A percentile compares a stretch with the other conserved stretches of the same genome.
Conservation (phyloP, 441 rosid species). For the Eutrema salsugineum region DNA sequence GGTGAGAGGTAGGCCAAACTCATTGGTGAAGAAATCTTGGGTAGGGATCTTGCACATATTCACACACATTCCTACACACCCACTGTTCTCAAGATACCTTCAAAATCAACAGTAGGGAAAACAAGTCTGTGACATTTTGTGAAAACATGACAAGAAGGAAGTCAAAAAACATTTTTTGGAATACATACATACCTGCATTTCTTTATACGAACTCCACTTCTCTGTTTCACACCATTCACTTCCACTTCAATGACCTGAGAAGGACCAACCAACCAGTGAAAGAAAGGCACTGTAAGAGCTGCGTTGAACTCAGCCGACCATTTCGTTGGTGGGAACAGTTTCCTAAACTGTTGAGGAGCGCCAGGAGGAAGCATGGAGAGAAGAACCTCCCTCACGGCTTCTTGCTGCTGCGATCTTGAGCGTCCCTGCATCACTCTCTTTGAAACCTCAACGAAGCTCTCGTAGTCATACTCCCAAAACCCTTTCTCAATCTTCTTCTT, state of each 20-base stretch:
- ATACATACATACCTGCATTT: constrained; percentile 93
- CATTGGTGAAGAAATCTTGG: constrained; percentile 96
- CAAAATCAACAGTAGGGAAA: background rate
- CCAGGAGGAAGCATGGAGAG: constrained; percentile 93
- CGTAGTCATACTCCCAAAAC: constrained; percentile 60
- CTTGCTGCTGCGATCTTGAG: constrained; percentile 67
- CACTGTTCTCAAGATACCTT: constrained; percentile 97
- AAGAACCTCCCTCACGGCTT: constrained; percentile 86
- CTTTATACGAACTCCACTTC: constrained; percentile 86
- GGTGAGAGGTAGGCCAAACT: constrained; percentile 92
- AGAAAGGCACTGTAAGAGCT: constrained; percentile 88
- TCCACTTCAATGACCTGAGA: constrained; percentile 95
- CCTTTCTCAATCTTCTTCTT: constrained; percentile 40
- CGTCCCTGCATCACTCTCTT: constrained; percentile 82
- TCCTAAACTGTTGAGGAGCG: constrained; percentile 85
- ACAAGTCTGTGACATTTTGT: background rate
- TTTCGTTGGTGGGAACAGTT: constrained; percentile 87
- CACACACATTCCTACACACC: constrained; percentile 95
- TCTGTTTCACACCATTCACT: constrained; percentile 79
- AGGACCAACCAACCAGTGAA: constrained; percentile 95
- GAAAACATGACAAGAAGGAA: background rate
- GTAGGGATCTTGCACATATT: constrained; percentile 97
- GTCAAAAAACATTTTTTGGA: background rate
- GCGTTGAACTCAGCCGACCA: constrained; percentile 99
- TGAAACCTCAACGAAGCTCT: constrained; percentile 83